phyloP scores from a whole-genome alignment of 768 basidiomycete genomes.

The Glaciozyma antarctica region DNA sequence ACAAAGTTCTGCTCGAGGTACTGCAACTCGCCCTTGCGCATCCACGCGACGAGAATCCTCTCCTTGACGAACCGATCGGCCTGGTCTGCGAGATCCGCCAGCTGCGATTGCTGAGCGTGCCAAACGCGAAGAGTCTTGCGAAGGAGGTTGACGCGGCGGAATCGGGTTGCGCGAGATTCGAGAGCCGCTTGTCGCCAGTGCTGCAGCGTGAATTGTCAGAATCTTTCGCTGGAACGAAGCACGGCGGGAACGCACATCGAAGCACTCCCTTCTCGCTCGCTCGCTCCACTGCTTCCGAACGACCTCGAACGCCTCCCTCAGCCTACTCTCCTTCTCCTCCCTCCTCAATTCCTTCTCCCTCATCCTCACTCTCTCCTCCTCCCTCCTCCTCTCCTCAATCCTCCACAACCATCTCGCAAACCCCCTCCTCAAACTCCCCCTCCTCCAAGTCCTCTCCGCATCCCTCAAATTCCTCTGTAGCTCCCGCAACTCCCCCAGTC shows the following conservation, averaged over 20 bases:
- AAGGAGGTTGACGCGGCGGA: neutral
- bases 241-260: neutral
- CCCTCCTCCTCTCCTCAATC: neutral
- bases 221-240: no score
- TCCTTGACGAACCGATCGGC: no score
- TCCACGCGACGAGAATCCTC: no score
- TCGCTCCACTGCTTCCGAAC: neutral
- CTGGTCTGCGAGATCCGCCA: no score
- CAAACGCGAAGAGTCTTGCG: no score
- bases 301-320: constrained; percentile 3
- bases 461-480: neutral
- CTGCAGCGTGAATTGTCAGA: neutral
- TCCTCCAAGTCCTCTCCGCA: neutral
- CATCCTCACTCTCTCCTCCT: constrained; percentile 4
- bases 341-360: neutral
- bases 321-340: neutral
- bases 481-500: neutral
- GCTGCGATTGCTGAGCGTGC: no score
- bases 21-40: neutral
- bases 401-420: neutral
- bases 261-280: neutral
- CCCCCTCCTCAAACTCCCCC: neutral
- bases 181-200: constrained; percentile 6
- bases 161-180: neutral
- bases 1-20: neutral